A percentile compares a stretch with the other conserved stretches of the same genome.
Conservation (phyloP, 192 early-diverging fungal species). For the Coemansia nantahalensis region DNA sequence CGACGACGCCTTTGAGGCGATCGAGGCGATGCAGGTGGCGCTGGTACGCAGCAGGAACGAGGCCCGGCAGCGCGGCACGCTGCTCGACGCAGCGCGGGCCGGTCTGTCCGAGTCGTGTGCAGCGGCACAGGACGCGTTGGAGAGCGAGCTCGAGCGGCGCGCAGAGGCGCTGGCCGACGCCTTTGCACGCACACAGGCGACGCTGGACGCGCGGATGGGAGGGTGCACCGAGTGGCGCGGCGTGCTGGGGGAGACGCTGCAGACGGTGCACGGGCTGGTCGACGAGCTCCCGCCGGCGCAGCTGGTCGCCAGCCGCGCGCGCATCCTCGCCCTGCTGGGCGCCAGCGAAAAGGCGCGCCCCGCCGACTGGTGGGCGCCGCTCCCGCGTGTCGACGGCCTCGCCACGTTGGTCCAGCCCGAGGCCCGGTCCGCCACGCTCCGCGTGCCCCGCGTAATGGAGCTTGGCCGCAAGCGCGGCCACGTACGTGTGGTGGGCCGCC, state of each 20-base stretch:
- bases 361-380: conserved; percentile 2
- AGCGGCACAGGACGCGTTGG: conserved; percentile 12
- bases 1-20: conserved; percentile 45
- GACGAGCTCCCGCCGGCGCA: conserved; percentile 40
- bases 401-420: conserved; percentile 7
- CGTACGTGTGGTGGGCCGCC: conserved; percentile 29
- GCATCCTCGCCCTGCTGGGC: conserved; percentile 13
- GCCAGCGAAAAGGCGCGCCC: conserved; percentile 14
- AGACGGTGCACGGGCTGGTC: conserved; percentile 32
- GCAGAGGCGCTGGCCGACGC: not conserved
- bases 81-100: conserved; percentile 5
- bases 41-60: conserved; percentile 27
- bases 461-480: conserved; percentile 45
- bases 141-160: not conserved
- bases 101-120: conserved; percentile 5
- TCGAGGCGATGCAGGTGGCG: conserved; percentile 31
- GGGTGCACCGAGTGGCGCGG: conserved; percentile 27
- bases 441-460: conserved; percentile 22
- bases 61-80: conserved; percentile 27
- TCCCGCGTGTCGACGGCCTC: not conserved
- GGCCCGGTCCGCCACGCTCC: conserved; percentile 2
- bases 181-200: not conserved
- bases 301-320: conserved; percentile 22
- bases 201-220: not conserved
- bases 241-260: conserved; percentile 26